Evolutionary conservation across 345 rosid species (phyloP).

Genomic region (Acer yangbiense): DNA sequence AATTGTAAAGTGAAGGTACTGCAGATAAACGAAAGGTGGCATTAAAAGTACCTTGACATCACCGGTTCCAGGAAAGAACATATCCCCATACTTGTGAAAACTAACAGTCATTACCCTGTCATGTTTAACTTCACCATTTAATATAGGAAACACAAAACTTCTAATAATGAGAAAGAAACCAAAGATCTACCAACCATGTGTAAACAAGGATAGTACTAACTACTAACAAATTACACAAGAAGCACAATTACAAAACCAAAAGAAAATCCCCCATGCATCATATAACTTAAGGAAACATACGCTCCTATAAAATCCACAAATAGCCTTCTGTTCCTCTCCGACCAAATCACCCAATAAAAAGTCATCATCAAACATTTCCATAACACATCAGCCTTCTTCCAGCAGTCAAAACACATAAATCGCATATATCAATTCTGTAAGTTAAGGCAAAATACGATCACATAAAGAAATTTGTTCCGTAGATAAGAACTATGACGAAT

Average conservation of each 20-base stretch:
- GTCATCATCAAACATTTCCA: not conserved
- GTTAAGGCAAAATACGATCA: not conserved
- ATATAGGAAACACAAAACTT: not conserved
- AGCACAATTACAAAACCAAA: not conserved
- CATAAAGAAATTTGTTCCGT: not conserved
- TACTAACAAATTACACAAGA: not conserved
- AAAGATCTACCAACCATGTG: not conserved
- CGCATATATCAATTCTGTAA: not conserved
- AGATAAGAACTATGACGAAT: not conserved
- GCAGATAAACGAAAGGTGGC: not conserved
- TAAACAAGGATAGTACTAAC: not conserved
- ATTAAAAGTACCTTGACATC: constrained; percentile 79
- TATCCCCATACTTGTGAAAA: constrained; percentile 95
- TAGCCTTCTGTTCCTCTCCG: not conserved
- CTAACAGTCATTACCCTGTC: constrained; percentile 99
- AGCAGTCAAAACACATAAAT: too few species aligned
- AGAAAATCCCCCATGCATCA: not conserved
- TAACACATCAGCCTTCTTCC: not conserved
- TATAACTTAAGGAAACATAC: not conserved
- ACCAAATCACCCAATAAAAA: not conserved
- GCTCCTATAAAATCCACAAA: not conserved
- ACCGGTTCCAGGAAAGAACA: constrained; percentile 98
- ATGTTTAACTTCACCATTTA: constrained; percentile 18
- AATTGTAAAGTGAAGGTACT: not conserved
- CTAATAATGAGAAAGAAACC: not conserved